Evolutionary conservation across 176 grass and related monocot species (phyloP), one percentile per base, ranked within the genome.

Genomic region (Aegilops speltoides): DNA sequence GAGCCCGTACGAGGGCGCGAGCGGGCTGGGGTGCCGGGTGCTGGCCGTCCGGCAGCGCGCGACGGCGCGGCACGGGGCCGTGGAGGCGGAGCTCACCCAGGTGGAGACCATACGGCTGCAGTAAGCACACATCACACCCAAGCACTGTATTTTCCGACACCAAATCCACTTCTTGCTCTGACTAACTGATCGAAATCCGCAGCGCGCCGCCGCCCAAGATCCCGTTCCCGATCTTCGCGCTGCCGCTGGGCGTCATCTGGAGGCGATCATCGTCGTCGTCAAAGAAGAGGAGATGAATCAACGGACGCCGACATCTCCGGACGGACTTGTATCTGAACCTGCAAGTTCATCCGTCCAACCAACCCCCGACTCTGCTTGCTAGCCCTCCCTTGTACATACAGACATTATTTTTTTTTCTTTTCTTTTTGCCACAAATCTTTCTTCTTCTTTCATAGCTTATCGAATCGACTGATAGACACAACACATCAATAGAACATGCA

Each of bases 61-160:
- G 32, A 83, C 79, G 32, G 82, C 84, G 41, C 82, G 88, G 4
- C 57, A 43, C 38, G 94, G 86, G 2, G 86, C 87, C 83, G n/a
- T 96, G 26, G 94, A 99, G 78, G 63, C 89, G 9, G 94, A 99
- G 78, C 84, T 99, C 32, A 96, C 88, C 20, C 94, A 96, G 84
- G 85, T 99, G 41, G 90, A 99, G 90, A 94, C 88, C 37, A 59
- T 88, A 17, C 87, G 56, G n/a, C 16, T 96, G 82, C 86, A 91
- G 96, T 98, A 43, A 88, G 89, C 48, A 20, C 48, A 20, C 24
- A 6, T 3, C 40, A 48, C 3, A 75, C 0, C n/a, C 13, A 26
- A 46, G 0, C 4, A 48, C 45, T 1, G 45, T 1, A 43, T 29
- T 67, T 17, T 67, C 6, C 19, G 64, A 67, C 31, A 32, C 15